Percentiles rank a stretch among this genome's conserved stretches.
These are phyloP conservation scores for Lactarius evosmus DNA, from an alignment of 768 basidiomycete species.

Conservation along the genomic window DNA sequence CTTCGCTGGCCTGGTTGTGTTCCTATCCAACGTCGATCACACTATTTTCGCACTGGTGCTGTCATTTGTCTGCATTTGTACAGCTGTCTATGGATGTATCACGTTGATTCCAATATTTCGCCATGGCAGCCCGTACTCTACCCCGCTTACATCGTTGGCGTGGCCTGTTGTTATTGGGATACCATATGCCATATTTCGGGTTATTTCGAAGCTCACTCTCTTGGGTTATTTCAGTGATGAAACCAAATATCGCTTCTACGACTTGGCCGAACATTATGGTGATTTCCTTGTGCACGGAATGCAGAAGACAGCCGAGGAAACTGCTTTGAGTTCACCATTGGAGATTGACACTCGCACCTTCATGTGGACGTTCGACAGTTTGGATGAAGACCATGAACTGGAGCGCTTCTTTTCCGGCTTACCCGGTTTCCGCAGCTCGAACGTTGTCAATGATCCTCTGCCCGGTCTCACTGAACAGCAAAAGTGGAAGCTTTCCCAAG, in stretches of 20 bases:
- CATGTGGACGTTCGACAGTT: not conserved
- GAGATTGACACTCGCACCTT: not conserved
- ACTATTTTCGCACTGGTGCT: not conserved
- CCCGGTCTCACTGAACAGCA: not conserved
- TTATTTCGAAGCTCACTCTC: too few species aligned
- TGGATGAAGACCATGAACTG: not conserved
- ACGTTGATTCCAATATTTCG: not conserved
- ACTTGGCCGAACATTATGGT: too few species aligned
- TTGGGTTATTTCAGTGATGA: fast-evolving
- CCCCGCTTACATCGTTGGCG: not conserved
- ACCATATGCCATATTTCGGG: not conserved
- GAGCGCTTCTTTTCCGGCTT: not conserved
- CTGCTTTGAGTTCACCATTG: not conserved
- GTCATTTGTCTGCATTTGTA: not conserved
- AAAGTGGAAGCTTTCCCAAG: not conserved
- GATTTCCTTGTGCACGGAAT: not conserved
- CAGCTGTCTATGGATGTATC: not conserved
- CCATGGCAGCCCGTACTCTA: not conserved
- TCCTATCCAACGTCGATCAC: not conserved
- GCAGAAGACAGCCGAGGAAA: not conserved
- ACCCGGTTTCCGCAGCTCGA: not conserved
- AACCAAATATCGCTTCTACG: too few species aligned
- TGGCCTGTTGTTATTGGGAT: not conserved
- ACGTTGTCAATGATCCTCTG: not conserved
- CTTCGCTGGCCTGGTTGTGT: not conserved